phyloP scores from a whole-genome alignment of 164 flowering plant species.

The Vitis rotundifolia region DNA sequence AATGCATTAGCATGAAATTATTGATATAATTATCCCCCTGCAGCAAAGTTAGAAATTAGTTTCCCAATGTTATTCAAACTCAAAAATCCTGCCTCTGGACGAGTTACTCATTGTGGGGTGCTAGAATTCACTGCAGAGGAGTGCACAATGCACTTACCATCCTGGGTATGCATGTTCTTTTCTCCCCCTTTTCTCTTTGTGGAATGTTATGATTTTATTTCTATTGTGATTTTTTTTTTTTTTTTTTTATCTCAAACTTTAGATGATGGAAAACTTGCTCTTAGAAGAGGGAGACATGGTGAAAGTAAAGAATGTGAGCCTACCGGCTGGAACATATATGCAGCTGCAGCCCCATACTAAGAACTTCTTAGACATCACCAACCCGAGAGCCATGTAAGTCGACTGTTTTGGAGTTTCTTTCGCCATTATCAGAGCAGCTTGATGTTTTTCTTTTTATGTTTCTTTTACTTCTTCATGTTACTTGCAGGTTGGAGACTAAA shows the following conservation, averaged over 20 bases:
- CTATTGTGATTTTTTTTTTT: background rate
- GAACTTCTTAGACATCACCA: slow-evolving; percentile 49
- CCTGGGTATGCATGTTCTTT: slow-evolving; percentile 31
- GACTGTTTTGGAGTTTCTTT: background rate
- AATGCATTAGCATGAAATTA: background rate
- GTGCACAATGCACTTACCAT: slow-evolving; percentile 44
- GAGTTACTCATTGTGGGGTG: slow-evolving; percentile 53
- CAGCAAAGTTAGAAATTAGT: slow-evolving; percentile 48
- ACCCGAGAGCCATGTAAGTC: slow-evolving; percentile 49
- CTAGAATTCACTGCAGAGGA: slow-evolving; percentile 53
- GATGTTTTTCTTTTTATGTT: background rate
- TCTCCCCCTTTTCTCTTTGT: too few species aligned
- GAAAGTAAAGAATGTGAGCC: slow-evolving; percentile 31
- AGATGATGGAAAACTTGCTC: slow-evolving; percentile 55
- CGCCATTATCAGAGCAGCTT: background rate
- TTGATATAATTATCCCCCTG: background rate
- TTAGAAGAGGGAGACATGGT: slow-evolving; percentile 47
- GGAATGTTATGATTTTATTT: background rate
- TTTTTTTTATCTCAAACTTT: background rate
- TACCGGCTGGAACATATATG: slow-evolving; percentile 42
- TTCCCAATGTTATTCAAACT: slow-evolving; percentile 59
- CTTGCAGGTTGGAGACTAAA: slow-evolving; percentile 56
- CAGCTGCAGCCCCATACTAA: slow-evolving; percentile 49
- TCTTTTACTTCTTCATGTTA: background rate
- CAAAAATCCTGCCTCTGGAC: slow-evolving; percentile 27